Conservation (phyloP, 2,329 filamentous ascomycete species). For the Cladosporium velox region DNA sequence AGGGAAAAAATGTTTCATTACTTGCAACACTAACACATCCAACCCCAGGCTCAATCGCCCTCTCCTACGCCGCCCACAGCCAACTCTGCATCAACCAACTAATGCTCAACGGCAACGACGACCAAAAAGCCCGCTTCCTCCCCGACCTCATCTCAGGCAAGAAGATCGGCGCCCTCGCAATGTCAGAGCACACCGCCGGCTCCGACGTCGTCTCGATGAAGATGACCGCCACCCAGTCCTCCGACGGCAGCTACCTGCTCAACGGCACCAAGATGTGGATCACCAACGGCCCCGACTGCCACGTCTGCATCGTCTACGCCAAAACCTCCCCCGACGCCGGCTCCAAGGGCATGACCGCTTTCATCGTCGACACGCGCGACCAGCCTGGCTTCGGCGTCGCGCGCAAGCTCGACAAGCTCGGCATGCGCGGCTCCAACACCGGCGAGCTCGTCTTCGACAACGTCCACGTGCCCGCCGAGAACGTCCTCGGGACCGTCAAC, state of each 20-base stretch:
- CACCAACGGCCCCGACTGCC: conserved; percentile 93
- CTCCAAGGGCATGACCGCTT: conserved; percentile 92
- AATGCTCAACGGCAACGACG: conserved; percentile 77
- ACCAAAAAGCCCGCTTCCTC: conserved; percentile 79
- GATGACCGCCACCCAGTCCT: conserved; percentile 74
- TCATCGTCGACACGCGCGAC: conserved; percentile 72
- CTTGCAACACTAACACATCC: conserved; percentile 42
- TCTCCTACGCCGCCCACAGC: conserved; percentile 94
- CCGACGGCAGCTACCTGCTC: conserved; percentile 82
- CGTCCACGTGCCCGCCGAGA: conserved; percentile 82
- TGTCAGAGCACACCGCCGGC: conserved; percentile 89
- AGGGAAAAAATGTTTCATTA: too few relatives aligned
- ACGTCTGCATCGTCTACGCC: conserved; percentile 91
- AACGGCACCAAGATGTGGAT: conserved; percentile 99
- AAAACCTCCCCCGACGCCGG: conserved; percentile 81
- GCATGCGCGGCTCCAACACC: conserved; percentile 96
- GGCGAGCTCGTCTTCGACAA: conserved; percentile 89
- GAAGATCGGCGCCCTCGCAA: conserved; percentile 83
- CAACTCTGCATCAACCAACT: conserved; percentile 97
- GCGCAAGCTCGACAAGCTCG: conserved; percentile 93
- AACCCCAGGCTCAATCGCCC: conserved; percentile 57
- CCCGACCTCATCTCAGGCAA: conserved; percentile 79
- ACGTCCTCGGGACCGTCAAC: conserved; percentile 78
- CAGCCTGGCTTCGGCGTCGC: conserved; percentile 79
- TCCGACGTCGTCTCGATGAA: conserved; percentile 97